Evolutionary conservation across 495 filamentous ascomycete genomes (phyloP).

Genomic region (Filosporella fistucella): DNA sequence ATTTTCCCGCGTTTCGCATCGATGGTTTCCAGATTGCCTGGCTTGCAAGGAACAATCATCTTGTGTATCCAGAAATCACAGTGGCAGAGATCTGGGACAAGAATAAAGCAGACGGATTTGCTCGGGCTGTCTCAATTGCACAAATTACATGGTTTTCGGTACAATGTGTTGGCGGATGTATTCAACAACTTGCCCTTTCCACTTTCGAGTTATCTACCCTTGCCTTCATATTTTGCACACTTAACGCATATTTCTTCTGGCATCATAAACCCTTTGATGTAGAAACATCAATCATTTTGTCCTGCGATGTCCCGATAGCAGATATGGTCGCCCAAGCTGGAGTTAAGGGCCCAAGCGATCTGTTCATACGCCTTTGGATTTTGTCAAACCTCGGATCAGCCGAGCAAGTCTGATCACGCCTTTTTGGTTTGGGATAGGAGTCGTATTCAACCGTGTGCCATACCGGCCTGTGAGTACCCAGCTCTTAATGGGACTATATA

Average conservation of each 20-base stretch:
- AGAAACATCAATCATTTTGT: not conserved
- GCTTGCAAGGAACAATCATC: conserved; percentile 19
- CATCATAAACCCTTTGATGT: conserved; percentile 2
- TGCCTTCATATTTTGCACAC: conserved; percentile 1
- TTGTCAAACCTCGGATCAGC: conserved; percentile 3
- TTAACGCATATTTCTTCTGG: conserved; percentile 9
- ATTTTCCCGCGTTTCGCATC: conserved; percentile 26
- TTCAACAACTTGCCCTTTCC: conserved; percentile 1
- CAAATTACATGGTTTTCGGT: conserved; percentile 9
- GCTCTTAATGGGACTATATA: too few species aligned
- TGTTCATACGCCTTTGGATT: conserved; percentile 15
- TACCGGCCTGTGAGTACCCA: not conserved
- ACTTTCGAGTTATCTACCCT: conserved; percentile 4
- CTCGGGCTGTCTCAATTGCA: not conserved
- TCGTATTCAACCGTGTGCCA: not conserved
- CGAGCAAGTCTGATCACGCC: not conserved
- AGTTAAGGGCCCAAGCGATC: not conserved
- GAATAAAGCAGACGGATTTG: not conserved
- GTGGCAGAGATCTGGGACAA: conserved; percentile 1
- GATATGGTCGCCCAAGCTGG: conserved; percentile 4
- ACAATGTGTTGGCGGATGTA: not conserved
- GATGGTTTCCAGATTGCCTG: conserved; percentile 32
- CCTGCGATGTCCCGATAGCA: not conserved
- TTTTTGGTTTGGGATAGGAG: not conserved
- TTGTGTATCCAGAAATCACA: not conserved